phyloP scores from a whole-genome alignment of 352 stramenopile species.

The Sclerospora graminicola region DNA sequence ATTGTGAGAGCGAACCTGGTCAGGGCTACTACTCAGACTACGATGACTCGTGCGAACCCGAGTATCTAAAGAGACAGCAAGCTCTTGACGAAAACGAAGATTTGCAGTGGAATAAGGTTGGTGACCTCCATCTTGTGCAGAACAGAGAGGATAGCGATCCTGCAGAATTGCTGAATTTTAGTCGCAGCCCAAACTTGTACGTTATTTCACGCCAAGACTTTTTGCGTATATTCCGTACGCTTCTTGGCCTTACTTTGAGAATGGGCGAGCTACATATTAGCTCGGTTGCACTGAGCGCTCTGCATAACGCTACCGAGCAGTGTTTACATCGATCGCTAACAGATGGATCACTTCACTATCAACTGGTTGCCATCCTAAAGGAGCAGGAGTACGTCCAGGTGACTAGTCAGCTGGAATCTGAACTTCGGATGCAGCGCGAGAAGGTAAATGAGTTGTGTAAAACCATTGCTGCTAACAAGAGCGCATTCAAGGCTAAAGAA shows the following conservation, averaged over 20 bases:
- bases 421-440: conserved; percentile 38
- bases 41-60: conserved; percentile 28
- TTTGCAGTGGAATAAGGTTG: conserved; percentile 29
- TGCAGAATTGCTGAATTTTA: conserved; percentile 17
- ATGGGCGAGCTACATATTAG: conserved; percentile 41
- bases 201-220: conserved; percentile 60
- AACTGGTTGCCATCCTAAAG: conserved; percentile 41
- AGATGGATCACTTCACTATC: conserved; percentile 44
- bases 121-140: conserved; percentile 26
- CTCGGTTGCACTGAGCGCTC: conserved; percentile 54
- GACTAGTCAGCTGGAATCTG: conserved; percentile 24
- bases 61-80: conserved; percentile 15
- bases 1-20: conserved; percentile 31
- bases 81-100: conserved; percentile 37
- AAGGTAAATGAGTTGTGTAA: conserved; percentile 51
- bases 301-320: conserved; percentile 72
- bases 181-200: conserved; percentile 35
- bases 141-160: conserved; percentile 14
- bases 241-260: conserved; percentile 23
- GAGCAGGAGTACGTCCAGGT: conserved; percentile 28
- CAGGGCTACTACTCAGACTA: conserved; percentile 73
- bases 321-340: conserved; percentile 49
- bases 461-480: conserved; percentile 44
- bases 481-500: conserved; percentile 53
- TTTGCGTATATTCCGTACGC: conserved; percentile 31